phyloP scores from a whole-genome alignment of 352 stramenopile species.

The Globisporangium spiculum region DNA sequence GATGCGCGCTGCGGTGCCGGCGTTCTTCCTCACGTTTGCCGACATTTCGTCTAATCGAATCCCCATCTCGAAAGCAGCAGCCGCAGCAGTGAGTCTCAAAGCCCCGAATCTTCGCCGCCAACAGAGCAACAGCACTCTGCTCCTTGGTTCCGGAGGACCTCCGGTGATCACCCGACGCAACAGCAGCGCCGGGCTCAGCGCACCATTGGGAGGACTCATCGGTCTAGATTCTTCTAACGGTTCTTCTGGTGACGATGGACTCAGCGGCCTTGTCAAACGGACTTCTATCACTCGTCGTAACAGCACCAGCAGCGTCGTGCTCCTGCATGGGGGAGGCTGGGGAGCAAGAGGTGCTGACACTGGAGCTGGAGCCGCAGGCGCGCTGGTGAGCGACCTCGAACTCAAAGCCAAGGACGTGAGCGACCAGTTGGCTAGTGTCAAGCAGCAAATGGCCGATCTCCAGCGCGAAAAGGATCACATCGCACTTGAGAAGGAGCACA shows the following conservation, averaged over 20 bases:
- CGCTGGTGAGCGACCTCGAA: constrained; percentile 25
- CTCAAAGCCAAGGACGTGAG: constrained; percentile 28
- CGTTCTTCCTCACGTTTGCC: constrained; percentile 47
- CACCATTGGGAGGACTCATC: not conserved
- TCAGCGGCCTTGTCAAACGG: not conserved
- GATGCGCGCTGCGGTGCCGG: constrained; percentile 43
- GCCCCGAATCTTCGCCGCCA: not conserved
- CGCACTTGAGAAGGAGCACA: not conserved
- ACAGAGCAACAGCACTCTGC: constrained; percentile 4
- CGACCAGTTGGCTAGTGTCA: constrained; percentile 4
- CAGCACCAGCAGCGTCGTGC: constrained; percentile 15
- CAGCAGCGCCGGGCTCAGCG: constrained; percentile 13
- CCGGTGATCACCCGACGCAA: constrained; percentile 12
- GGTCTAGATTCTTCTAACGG: not conserved
- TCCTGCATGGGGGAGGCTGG: constrained; percentile 4
- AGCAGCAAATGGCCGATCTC: constrained; percentile 16
- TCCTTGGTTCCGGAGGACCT: constrained; percentile 11
- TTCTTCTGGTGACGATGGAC: not conserved
- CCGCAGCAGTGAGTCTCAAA: not conserved
- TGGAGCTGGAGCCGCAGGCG: constrained; percentile 8
- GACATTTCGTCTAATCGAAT: constrained; percentile 24
- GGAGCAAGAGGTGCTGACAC: not conserved
- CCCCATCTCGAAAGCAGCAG: not conserved
- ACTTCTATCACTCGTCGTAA: constrained; percentile 3
- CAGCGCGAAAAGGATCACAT: constrained; percentile 9